Percentiles rank a stretch among this genome's conserved stretches.
phyloP scores from a whole-genome alignment of 192 early-diverging fungal species.

The Coemansia guatemalensis region DNA sequence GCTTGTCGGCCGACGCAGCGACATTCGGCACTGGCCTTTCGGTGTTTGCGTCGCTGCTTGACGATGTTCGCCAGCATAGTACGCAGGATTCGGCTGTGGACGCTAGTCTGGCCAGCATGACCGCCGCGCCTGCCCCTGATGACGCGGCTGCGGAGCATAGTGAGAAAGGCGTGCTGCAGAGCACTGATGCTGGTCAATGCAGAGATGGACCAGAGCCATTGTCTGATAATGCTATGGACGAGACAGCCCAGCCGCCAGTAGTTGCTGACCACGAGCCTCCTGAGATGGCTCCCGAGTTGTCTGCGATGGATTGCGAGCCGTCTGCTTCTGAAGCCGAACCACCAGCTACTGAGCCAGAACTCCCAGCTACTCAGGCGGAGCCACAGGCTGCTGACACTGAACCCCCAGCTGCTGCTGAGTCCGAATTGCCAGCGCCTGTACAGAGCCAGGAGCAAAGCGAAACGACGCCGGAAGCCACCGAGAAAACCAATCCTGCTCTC shows the following conservation, averaged over 20 bases:
- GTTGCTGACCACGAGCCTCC: background rate
- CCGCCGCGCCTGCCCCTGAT: background rate
- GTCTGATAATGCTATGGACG: background rate
- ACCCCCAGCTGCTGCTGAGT: background rate
- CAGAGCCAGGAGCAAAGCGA: background rate
- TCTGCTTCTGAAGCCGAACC: background rate
- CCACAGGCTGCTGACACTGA: background rate
- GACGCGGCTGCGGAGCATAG: background rate
- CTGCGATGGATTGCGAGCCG: background rate
- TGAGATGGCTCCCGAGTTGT: background rate
- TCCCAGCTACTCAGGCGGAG: background rate
- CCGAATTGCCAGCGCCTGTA: background rate
- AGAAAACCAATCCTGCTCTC: slow-evolving; percentile 9
- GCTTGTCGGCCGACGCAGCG: slow-evolving; percentile 36
- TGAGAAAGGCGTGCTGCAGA: background rate
- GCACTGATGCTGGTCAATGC: no score
- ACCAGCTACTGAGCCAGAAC: no score
- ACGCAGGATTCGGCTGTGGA: slow-evolving; percentile 1
- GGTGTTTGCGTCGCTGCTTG: slow-evolving; percentile 17
- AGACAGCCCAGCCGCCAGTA: background rate
- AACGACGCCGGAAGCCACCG: background rate
- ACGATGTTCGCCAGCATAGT: background rate
- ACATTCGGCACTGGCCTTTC: slow-evolving; percentile 36
- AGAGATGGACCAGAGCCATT: background rate
- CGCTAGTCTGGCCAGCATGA: background rate